Percentiles rank a stretch among this genome's conserved stretches.
phyloP scores from a whole-genome alignment of 495 filamentous ascomycete species.

The Podospora comata region DNA sequence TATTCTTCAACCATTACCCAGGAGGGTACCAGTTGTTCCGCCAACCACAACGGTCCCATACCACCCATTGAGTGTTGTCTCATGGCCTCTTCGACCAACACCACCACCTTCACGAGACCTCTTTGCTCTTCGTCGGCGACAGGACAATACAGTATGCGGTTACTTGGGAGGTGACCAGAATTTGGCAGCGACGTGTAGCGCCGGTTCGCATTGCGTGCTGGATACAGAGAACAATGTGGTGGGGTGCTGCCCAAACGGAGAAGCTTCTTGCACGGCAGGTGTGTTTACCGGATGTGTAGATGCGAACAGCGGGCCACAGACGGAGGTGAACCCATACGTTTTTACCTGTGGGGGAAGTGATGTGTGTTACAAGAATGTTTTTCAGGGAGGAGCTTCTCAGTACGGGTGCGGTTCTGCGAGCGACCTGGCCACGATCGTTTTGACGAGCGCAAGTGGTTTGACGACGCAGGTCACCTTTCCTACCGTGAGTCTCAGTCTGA shows the following conservation, averaged over 20 bases:
- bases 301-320: conserved; percentile 43
- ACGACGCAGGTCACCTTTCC: conserved; percentile 31
- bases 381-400: conserved; percentile 49
- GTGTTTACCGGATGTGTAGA: conserved; percentile 52
- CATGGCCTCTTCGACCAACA: conserved; percentile 43
- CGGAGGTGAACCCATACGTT: conserved; percentile 48
- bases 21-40: conserved; percentile 13
- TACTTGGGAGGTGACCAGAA: conserved; percentile 43
- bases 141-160: conserved; percentile 48
- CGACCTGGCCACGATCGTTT: conserved; percentile 41
- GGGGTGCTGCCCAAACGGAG: conserved; percentile 50
- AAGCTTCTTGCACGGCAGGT: conserved; percentile 42
- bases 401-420: conserved; percentile 49
- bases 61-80: conserved; percentile 41
- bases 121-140: conserved; percentile 37
- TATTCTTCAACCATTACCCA: conserved; percentile 32
- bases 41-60: conserved; percentile 41
- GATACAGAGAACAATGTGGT: conserved; percentile 43
- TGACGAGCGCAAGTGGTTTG: conserved; percentile 37
- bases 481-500: conserved; percentile 33
- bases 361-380: conserved; percentile 47
- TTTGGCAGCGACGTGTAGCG: conserved; percentile 47
- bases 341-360: conserved; percentile 44
- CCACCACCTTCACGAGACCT: conserved; percentile 32
- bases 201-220: conserved; percentile 50